Base-by-base conservation (phyloP, 2,329 filamentous ascomycete species). In the Dryadomyces sulphureus region DNA sequence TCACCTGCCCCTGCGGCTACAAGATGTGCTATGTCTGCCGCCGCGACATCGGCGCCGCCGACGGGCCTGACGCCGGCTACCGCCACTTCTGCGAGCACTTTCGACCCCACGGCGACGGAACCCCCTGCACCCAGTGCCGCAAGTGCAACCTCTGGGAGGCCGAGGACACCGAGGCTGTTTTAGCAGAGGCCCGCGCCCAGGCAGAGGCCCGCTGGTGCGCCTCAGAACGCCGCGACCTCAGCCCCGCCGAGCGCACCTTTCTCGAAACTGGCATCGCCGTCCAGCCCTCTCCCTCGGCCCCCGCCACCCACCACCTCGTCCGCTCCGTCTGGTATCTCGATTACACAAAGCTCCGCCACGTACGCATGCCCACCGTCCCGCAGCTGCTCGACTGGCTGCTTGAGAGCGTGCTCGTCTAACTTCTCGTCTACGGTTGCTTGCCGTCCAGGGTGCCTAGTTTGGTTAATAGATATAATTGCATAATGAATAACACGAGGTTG, bases 21-120 rank as follows among this genome's bases (percentile, higher is more conserved):
- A 83, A 84, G 55, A 96, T 96, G 90, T 98, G 92, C 62, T 98
- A 98, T 58, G 78, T 96, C 41, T 98, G 92, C 62, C 84, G 92
- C 36, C 81, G 81, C 54, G 80, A 86, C 56, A 77, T 82, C 41
- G 67, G 70, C 47, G 67, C 75, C 43, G 50, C 54, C 32, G 63
- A 55, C 14, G 59, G 56, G 12, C 53, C 59, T 24, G 63, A 63
- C 41, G 81, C 89, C 59, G 89, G 90, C 1, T 96, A 98, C 62
- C 73, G 79, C 35, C 92, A 98, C 62, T 98, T 95, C 58, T 98
- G 92, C 60, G 84, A 94, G 59, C 92, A 96, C 63, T 96, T 96
- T 61, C 75, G 92, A 8, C 81, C 85, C 9, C 75, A 84, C 50
- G 85, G 83, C 0, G 87, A 89, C 42, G 68, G 70, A 19, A 73